Base-by-base conservation (phyloP, 768 basidiomycete genomes). In the Strobilomyces echinocephalus region DNA sequence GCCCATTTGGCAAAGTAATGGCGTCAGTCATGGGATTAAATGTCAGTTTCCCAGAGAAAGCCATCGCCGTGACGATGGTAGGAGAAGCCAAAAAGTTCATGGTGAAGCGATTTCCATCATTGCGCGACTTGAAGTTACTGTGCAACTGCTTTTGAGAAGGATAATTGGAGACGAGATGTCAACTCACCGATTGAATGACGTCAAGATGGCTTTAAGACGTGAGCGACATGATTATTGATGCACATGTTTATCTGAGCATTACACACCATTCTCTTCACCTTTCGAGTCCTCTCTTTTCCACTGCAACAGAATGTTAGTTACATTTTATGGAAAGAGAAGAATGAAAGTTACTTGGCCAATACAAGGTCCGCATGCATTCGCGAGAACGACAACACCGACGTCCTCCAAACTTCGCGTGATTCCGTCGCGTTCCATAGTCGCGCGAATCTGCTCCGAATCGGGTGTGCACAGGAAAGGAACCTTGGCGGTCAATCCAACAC, bases 11-110 rank as follows among this genome's bases (percentile, higher is more conserved):
- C 44, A 84, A 69, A 59, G 58, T 42, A 75, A 85, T 73, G 14
- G 80, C 75, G 70, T 99, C 97, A 16, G 82, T 87, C 63, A 87
- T 77, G 2, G 97, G 97, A 66, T 98, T 95, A 76, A 99, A 99
- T 11, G 90, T 85, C 40, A 98, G 78, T 65, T 83, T 87, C 36
- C 95, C 97, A 9, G 92, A 87, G 72, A 98, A 98, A 1, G 95
- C 85, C 91, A 95, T 93, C 1, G 97, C 97, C 20, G 97, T 98
- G 18, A 98, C 97, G 54, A 97, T 79, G 33, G 94, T 95, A 1
- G 97, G 97, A 5, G 95, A 97, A 8, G 95, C 93, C 53, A 99
- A 80, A 76, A 99, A 98, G 72, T 98, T 98, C 92, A 95, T 91
- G 15, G 95, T 98, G 51, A 85, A 76, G 36, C 80, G 77, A 69